Evolutionary conservation across 139 green algal genomes (phyloP).

Genomic region (Monoraphidium neglectum): DNA sequence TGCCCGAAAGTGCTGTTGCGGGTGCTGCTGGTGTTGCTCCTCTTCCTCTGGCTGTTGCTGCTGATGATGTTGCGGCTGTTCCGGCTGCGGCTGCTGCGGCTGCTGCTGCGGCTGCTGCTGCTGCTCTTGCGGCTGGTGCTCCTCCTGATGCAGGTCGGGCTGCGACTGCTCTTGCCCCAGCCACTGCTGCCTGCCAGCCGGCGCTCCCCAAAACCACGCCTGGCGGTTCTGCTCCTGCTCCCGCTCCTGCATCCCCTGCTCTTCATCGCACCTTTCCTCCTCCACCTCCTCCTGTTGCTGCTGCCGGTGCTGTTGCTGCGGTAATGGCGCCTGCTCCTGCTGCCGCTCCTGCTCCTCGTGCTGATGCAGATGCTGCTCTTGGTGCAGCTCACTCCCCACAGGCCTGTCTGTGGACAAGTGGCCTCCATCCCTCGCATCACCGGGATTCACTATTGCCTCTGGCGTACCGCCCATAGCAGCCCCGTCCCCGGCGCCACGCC

Average conservation of each 20-base stretch:
- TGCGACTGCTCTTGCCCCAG: neutral
- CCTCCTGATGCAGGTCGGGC: neutral
- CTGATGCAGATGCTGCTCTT: neutral
- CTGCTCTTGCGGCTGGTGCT: neutral
- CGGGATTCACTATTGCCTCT: conserved; percentile 1
- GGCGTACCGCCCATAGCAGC: neutral
- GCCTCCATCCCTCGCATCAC: too few relatives aligned
- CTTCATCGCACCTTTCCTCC: neutral
- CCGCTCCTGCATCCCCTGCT: neutral
- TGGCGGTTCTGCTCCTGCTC: too few relatives aligned
- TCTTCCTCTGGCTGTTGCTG: neutral
- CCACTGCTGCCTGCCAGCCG: too few relatives aligned
- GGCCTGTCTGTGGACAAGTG: too few relatives aligned
- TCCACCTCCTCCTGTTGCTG: neutral
- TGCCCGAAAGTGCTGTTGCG: too few relatives aligned
- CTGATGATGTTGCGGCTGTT: neutral
- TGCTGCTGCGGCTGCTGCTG: neutral
- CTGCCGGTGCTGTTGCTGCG: neutral
- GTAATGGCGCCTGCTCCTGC: neutral
- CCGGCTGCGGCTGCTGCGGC: neutral
- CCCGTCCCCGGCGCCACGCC: too few relatives aligned
- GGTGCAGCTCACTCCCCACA: too few relatives aligned
- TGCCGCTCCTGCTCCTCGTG: neutral
- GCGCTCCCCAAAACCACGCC: neutral
- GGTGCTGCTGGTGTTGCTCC: neutral